These are phyloP conservation scores for Aspergillus cristatus DNA, from an alignment of 495 filamentous ascomycete species.

Conservation along the genomic window DNA sequence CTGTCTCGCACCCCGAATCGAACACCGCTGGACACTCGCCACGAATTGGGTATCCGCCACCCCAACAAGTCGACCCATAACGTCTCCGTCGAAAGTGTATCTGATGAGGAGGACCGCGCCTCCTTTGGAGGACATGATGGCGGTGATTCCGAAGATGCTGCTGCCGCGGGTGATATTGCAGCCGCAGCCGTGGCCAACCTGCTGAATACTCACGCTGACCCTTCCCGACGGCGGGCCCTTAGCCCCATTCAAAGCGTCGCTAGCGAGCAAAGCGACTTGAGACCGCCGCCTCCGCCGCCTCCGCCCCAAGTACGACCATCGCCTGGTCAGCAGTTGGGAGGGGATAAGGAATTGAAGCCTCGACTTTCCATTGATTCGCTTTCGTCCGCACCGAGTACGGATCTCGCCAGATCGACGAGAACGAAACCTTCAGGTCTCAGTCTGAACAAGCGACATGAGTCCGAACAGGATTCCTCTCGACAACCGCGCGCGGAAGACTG, in stretches of 20 bases:
- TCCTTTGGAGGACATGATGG: conserved; percentile 40
- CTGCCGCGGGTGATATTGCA: conserved; percentile 32
- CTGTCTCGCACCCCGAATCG: conserved; percentile 43
- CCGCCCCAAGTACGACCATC: too few relatives aligned
- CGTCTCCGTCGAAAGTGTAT: conserved; percentile 40
- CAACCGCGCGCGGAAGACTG: conserved; percentile 33
- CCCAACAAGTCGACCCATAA: conserved; percentile 51
- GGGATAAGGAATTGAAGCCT: conserved; percentile 26
- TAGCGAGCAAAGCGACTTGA: conserved; percentile 49
- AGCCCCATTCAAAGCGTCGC: conserved; percentile 88
- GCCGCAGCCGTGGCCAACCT: conserved; percentile 38
- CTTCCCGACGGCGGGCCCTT: conserved; percentile 49
- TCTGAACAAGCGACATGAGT: conserved; percentile 29
- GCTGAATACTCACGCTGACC: conserved; percentile 29
- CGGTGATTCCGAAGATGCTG: conserved; percentile 14
- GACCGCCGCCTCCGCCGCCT: conserved; percentile 8
- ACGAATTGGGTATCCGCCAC: conserved; percentile 46
- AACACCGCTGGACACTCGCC: conserved; percentile 39
- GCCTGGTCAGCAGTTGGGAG: conserved; percentile 12
- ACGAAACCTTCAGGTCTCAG: conserved; percentile 44
- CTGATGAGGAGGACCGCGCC: conserved; percentile 40
- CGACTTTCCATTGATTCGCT: conserved; percentile 43
- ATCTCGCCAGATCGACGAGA: conserved; percentile 42
- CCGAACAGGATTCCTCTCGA: conserved; percentile 22
- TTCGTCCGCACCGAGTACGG: conserved; percentile 46